Evolutionary conservation across 371 early-diverging fungal species (phyloP), one percentile per base, ranked within the genome.

Genomic region (Catenaria anguillulae): DNA sequence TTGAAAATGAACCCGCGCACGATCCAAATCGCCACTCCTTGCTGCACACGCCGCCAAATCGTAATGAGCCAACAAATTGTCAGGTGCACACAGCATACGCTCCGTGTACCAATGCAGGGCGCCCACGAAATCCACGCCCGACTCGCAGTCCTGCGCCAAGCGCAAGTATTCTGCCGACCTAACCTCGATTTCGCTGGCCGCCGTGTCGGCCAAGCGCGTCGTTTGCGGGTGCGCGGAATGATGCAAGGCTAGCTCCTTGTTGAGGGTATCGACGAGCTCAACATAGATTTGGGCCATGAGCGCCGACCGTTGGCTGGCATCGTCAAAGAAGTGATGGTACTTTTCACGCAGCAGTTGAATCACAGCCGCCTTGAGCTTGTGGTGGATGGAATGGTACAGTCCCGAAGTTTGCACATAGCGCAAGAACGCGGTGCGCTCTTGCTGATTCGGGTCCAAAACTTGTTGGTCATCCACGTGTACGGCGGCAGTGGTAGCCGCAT

Each of bases 351-450:
- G 52, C 56, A 66, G 55, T 24, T 60, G 42, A 33, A 33, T 33
- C 24, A 37, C 23, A 21, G 40, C 63, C 65, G 23, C 31, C 54
- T 36, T 60, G 42, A 40, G 33, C 31, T 12, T 43, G 63, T 33
- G 58, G 35, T 19, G 56, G 33, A 50, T 24, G 1, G 12, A 4
- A 15, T 50, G 52, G n/a, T 64, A 60, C 4, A 45, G 37, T 2
- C 46, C 64, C 31, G 62, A 55, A 34, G 15, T 24, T 12, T 59
- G 55, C 24, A 77, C 54, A 1, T 63, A 50, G 12, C 26, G 55
- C 17, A 67, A 66, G 63, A 70, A 77, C 63, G 75, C 77, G 45
- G 48, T 56, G 75, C 75, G 29, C 75, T 64, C 52, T 58, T 67
- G 19, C 65, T 55, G 19, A 73, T 37, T 37, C n/a, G n/a, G n/a